Evolutionary conservation across 192 early-diverging fungal species (phyloP).

Genomic region (Obelidium mucronatum): DNA sequence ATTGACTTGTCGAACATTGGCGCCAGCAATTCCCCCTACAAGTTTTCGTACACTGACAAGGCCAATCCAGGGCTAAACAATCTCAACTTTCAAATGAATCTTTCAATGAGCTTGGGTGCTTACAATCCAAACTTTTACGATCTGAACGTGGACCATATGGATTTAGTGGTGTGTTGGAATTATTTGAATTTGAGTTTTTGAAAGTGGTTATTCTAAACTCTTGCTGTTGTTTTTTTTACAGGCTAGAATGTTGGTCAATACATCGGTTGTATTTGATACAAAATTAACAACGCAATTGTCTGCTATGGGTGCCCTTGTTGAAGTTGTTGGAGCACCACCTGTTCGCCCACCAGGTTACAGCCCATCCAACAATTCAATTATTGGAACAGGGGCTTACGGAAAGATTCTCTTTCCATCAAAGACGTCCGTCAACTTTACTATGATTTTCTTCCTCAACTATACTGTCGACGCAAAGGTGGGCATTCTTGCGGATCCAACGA

Average conservation of each 20-base stretch:
- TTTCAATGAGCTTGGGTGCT: conserved; percentile 29
- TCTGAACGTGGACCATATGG: conserved; percentile 26
- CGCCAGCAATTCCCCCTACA: neutral
- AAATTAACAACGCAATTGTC: conserved; percentile 3
- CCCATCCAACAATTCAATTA: neutral
- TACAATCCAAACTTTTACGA: conserved; percentile 36
- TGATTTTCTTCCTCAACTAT: conserved; percentile 35
- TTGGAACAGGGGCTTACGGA: conserved; percentile 14
- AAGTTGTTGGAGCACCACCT: neutral
- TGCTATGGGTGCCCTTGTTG: neutral
- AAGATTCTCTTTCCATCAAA: conserved; percentile 27
- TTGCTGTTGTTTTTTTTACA: neutral
- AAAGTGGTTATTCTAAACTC: too few species aligned
- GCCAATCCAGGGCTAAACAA: neutral
- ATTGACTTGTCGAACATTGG: conserved; percentile 16
- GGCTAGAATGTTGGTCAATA: conserved; percentile 28
- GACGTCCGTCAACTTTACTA: conserved; percentile 24
- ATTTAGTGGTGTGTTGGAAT: conserved; percentile 1
- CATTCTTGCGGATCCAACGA: conserved; percentile 24
- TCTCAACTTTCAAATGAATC: conserved; percentile 23
- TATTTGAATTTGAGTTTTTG: neutral
- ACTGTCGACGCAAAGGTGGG: conserved; percentile 23
- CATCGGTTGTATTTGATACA: neutral
- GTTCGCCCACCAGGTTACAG: neutral
- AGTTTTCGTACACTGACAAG: neutral